Percentiles rank a stretch among this genome's conserved stretches.
Evolutionary conservation across 2,329 filamentous ascomycete species (phyloP).

Genomic region (Diaporthe eres): DNA sequence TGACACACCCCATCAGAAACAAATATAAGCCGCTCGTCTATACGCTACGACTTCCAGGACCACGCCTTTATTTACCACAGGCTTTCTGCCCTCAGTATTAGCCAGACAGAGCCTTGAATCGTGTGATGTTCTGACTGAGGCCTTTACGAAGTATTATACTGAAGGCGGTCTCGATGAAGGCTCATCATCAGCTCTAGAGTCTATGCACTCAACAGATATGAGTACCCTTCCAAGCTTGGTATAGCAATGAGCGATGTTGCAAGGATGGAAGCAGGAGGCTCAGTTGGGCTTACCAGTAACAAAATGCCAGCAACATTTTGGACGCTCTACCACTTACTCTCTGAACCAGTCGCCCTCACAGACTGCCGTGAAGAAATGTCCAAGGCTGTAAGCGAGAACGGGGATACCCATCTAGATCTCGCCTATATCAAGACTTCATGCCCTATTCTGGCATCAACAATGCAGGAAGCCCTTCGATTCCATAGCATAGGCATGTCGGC

Average conservation of each 20-base stretch:
- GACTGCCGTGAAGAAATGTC: conserved; percentile 47
- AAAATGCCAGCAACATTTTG: conserved; percentile 55
- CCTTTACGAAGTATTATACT: conserved; percentile 15
- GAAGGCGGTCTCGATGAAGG: conserved; percentile 6
- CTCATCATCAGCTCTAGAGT: not conserved
- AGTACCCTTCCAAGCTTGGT: conserved; percentile 46
- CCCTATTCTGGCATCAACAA: conserved; percentile 54
- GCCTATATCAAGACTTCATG: conserved; percentile 50
- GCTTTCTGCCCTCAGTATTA: conserved; percentile 3
- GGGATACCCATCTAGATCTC: conserved; percentile 46
- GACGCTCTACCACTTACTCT: conserved; percentile 54
- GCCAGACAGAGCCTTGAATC: not conserved
- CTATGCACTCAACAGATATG: conserved; percentile 37
- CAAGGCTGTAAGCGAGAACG: not conserved
- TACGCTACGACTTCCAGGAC: conserved; percentile 46
- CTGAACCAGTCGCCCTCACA: conserved; percentile 48
- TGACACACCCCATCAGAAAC: conserved; percentile 37
- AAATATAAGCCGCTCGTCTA: conserved; percentile 46
- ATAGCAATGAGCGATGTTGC: conserved; percentile 52
- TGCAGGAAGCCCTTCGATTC: conserved; percentile 56
- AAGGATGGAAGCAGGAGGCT: conserved; percentile 53
- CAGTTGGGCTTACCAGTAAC: conserved; percentile 55
- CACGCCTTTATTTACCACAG: conserved; percentile 43
- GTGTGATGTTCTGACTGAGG: conserved; percentile 5
- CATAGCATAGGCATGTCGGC: conserved; percentile 51